phyloP scores from a whole-genome alignment of 2,329 filamentous ascomycete genomes.

The Fusarium avenaceum region DNA sequence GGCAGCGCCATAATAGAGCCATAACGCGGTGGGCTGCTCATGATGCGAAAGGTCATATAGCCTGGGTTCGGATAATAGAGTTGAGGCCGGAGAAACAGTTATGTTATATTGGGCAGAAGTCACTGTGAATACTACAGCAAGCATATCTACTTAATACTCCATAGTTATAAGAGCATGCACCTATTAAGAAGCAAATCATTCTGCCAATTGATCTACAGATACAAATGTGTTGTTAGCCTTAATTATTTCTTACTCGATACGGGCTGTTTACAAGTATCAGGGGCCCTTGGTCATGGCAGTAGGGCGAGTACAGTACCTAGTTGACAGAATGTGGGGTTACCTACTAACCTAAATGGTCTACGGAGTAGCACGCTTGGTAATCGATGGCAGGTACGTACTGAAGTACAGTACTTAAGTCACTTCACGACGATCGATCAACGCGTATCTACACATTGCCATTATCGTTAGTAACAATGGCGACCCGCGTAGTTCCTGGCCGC shows the following conservation, averaged over 20 bases:
- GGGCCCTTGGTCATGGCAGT: not conserved
- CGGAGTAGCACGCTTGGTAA: constrained; percentile 5
- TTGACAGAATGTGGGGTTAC: constrained; percentile 16
- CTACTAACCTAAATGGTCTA: too few relatives aligned
- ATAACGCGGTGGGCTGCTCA: not conserved
- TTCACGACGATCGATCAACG: constrained; percentile 10
- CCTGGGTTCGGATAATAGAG: not conserved
- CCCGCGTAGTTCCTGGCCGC: constrained; percentile 59
- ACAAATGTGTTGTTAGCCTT: too few relatives aligned
- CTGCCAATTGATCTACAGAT: not conserved
- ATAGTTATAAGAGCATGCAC: not conserved
- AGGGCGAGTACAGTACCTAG: too few relatives aligned
- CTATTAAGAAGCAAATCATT: not conserved
- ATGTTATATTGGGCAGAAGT: not conserved
- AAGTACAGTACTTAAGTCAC: constrained; percentile 2
- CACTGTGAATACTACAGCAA: not conserved
- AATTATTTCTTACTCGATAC: not conserved
- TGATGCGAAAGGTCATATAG: not conserved
- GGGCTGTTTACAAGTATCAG: not conserved
- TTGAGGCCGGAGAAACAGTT: constrained; percentile 1
- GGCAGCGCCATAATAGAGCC: not conserved
- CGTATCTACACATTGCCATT: constrained; percentile 17
- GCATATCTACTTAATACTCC: not conserved
- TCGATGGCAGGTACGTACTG: not conserved
- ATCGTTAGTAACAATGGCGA: constrained; percentile 37